Evolutionary conservation across 179 eudicot species (phyloP).

Genomic region (Heliamphora pulchella): DNA sequence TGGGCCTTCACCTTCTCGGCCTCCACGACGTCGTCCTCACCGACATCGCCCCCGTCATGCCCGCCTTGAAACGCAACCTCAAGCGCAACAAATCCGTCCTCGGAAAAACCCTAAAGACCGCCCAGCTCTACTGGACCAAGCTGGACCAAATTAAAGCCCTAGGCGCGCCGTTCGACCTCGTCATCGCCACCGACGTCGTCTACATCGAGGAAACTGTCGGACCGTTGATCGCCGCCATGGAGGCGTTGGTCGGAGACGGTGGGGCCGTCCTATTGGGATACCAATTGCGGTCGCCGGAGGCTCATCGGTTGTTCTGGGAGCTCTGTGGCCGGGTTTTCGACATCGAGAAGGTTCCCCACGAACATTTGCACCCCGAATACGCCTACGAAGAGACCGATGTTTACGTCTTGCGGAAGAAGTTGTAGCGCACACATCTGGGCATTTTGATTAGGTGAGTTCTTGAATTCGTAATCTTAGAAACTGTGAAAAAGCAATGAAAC

Average conservation of each 20-base stretch:
- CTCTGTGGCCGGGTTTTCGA: slow-evolving; percentile 41
- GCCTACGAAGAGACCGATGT: slow-evolving; percentile 62
- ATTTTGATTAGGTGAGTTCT: neutral
- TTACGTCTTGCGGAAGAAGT: slow-evolving; percentile 8
- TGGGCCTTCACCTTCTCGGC: slow-evolving; percentile 73
- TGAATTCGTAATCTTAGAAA: neutral
- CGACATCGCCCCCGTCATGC: slow-evolving; percentile 87
- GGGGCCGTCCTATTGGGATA: slow-evolving; percentile 79
- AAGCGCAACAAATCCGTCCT: slow-evolving; percentile 59
- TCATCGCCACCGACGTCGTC: slow-evolving; percentile 85
- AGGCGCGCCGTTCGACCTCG: slow-evolving; percentile 59
- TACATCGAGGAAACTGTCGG: slow-evolving; percentile 71
- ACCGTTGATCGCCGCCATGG: slow-evolving; percentile 58
- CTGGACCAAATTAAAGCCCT: slow-evolving; percentile 40
- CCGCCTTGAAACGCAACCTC: slow-evolving; percentile 72
- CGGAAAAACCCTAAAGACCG: slow-evolving; percentile 41
- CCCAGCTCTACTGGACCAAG: slow-evolving; percentile 63
- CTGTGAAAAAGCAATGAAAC: too few relatives aligned
- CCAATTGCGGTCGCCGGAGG: slow-evolving; percentile 75
- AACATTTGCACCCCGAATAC: slow-evolving; percentile 76
- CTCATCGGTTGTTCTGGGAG: slow-evolving; percentile 68
- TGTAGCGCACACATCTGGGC: neutral
- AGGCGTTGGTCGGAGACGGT: slow-evolving; percentile 38
- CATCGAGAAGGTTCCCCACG: slow-evolving; percentile 54
- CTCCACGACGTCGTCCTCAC: slow-evolving; percentile 57